Percentiles rank a stretch among this genome's conserved stretches.
These are phyloP conservation scores for Penicillium angulare DNA, from an alignment of 495 filamentous ascomycete species.

Conservation along the genomic window DNA sequence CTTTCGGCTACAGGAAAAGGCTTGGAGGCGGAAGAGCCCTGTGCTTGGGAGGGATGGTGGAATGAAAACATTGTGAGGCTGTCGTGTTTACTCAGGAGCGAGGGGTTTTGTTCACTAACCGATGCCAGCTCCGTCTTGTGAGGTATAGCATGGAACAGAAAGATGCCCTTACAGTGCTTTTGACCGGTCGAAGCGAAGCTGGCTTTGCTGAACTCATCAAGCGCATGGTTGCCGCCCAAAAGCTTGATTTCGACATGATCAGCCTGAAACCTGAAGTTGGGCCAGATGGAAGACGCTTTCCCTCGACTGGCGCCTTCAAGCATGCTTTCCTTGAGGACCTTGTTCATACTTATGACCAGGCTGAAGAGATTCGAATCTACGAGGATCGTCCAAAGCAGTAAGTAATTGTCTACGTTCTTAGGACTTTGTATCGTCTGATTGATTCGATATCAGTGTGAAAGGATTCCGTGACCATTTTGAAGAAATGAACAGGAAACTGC, in stretches of 20 bases:
- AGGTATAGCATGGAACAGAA: conserved; percentile 80
- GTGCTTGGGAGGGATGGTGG: conserved; percentile 94
- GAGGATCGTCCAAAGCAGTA: conserved; percentile 67
- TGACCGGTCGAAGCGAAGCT: conserved; percentile 82
- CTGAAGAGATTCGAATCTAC: conserved; percentile 75
- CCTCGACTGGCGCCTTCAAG: conserved; percentile 84
- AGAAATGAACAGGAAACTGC: conserved; percentile 61
- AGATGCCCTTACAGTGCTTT: conserved; percentile 79
- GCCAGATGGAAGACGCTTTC: conserved; percentile 71
- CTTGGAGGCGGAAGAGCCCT: conserved; percentile 74
- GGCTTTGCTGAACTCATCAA: conserved; percentile 78
- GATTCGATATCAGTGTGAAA: conserved; percentile 52
- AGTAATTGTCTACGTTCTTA: conserved; percentile 17
- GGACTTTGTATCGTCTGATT: conserved; percentile 11
- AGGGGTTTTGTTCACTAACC: conserved; percentile 26
- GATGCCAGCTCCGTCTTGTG: conserved; percentile 66
- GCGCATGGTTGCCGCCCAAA: conserved; percentile 75
- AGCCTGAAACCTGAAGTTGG: conserved; percentile 82
- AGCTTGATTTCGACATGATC: conserved; percentile 85
- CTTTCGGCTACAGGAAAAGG: conserved; percentile 86
- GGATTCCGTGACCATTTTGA: conserved; percentile 80
- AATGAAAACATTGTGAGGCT: conserved; percentile 76
- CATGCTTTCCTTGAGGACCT: conserved; percentile 75
- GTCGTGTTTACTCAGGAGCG: background rate
- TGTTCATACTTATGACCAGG: conserved; percentile 77